Conservation (phyloP, 495 filamentous ascomycete species). For the Daldinia bambusicola region DNA sequence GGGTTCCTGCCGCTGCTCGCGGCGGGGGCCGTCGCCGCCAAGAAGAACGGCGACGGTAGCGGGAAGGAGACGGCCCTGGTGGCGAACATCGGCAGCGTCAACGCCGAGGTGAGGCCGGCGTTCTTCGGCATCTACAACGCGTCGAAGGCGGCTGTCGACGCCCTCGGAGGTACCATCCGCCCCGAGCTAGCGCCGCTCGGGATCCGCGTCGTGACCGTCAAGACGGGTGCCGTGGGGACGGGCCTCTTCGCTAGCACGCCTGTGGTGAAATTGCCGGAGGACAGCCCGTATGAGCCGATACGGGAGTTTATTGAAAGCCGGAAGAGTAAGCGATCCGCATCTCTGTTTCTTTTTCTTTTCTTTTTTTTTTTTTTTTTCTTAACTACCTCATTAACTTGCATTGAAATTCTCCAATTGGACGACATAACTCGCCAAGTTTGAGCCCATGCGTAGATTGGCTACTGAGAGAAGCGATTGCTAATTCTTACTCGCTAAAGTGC, state of each 20-base stretch:
- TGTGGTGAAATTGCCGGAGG: slow-evolving; percentile 35
- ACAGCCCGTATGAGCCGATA: slow-evolving; percentile 39
- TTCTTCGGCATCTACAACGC: slow-evolving; percentile 61
- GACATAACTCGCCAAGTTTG: not conserved
- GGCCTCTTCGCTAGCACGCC: slow-evolving; percentile 37
- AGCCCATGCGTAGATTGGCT: not conserved
- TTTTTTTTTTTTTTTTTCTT: not conserved
- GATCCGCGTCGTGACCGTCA: slow-evolving; percentile 50
- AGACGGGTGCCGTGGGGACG: slow-evolving; percentile 45
- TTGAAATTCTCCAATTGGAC: too few species aligned
- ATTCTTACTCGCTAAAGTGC: not conserved
- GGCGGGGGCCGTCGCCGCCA: slow-evolving; percentile 44
- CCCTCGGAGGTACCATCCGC: slow-evolving; percentile 57
- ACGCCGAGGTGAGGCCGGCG: slow-evolving; percentile 48
- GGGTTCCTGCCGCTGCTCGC: slow-evolving; percentile 65
- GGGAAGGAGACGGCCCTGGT: slow-evolving; percentile 53
- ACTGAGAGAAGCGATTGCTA: not conserved
- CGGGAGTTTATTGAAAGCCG: slow-evolving; percentile 44
- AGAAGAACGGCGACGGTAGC: slow-evolving; percentile 13
- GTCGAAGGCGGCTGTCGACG: slow-evolving; percentile 63
- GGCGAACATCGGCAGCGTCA: slow-evolving; percentile 61
- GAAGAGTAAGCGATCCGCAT: not conserved
- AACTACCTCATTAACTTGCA: not conserved
- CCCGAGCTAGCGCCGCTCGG: slow-evolving; percentile 66
- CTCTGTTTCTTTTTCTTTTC: not conserved